A percentile compares a stretch with the other conserved stretches of the same genome.
These are phyloP conservation scores for Leccinum arenicola DNA, from an alignment of 768 basidiomycete species.

Conservation along the genomic window DNA sequence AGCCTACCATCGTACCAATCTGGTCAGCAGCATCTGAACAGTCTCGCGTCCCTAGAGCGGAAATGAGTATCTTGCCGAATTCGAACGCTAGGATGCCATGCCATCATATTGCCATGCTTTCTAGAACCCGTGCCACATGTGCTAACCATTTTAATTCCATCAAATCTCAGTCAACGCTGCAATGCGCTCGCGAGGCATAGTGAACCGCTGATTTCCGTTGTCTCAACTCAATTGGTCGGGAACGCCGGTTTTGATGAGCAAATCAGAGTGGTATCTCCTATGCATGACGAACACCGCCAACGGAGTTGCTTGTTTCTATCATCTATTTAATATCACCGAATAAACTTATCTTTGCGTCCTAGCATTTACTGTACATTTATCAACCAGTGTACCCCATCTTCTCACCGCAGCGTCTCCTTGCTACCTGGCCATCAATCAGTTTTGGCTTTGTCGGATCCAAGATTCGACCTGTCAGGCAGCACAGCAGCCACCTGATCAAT, in stretches of 20 bases:
- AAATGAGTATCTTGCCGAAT: background rate
- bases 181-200: background rate
- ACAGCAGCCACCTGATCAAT: conserved; percentile 83
- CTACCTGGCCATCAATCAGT: conserved; percentile 37
- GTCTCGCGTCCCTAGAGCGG: background rate
- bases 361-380: conserved; percentile 10
- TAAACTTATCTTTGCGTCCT: too few relatives aligned
- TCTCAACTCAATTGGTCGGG: background rate
- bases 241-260: too few relatives aligned
- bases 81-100: background rate
- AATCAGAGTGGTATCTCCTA: too few relatives aligned
- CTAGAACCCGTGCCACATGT: background rate
- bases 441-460: conserved; percentile 42
- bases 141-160: background rate
- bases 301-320: background rate
- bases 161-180: background rate
- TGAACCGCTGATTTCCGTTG: background rate
- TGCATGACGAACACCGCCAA: background rate
- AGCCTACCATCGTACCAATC: background rate
- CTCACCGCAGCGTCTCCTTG: background rate
- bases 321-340: too few relatives aligned
- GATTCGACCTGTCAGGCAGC: conserved; percentile 67
- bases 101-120: background rate
- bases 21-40: background rate
- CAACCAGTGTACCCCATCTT: background rate